Conservation (phyloP, 495 filamentous ascomycete genomes). For the Massariosphaeria phaeospora region DNA sequence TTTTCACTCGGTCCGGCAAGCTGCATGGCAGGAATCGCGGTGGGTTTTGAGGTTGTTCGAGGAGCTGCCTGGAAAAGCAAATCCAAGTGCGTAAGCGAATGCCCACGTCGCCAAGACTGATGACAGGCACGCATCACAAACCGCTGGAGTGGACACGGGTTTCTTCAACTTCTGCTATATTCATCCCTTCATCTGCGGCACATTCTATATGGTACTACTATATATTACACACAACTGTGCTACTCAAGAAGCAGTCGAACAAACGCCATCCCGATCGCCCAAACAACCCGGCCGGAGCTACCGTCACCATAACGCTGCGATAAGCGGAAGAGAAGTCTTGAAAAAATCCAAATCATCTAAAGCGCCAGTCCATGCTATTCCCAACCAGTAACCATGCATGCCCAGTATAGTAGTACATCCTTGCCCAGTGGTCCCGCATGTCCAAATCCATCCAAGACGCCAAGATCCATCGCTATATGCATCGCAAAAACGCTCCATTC, state of each 20-base stretch:
- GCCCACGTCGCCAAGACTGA: neutral
- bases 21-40: neutral
- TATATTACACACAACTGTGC: neutral
- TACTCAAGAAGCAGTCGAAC: neutral
- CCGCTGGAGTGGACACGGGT: neutral
- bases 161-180: neutral
- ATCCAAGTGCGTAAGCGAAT: constrained; percentile 12
- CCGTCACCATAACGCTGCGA: neutral
- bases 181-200: neutral
- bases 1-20: neutral
- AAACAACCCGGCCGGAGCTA: too few species aligned
- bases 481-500: neutral
- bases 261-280: neutral
- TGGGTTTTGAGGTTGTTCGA: neutral
- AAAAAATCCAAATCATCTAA: constrained; percentile 1
- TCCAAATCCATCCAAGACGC: neutral
- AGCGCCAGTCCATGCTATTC: constrained; percentile 1
- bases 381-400: neutral
- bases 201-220: neutral
- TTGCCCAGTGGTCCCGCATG: too few species aligned
- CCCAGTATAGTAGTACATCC: neutral
- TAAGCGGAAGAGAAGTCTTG: neutral
- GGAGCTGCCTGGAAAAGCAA: constrained; percentile 5
- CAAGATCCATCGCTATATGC: constrained; percentile 3
- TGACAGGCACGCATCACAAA: neutral